A percentile compares a stretch with the other conserved stretches of the same genome.
Conservation (phyloP, 164 flowering plant species). For the Vitis rotundifolia region DNA sequence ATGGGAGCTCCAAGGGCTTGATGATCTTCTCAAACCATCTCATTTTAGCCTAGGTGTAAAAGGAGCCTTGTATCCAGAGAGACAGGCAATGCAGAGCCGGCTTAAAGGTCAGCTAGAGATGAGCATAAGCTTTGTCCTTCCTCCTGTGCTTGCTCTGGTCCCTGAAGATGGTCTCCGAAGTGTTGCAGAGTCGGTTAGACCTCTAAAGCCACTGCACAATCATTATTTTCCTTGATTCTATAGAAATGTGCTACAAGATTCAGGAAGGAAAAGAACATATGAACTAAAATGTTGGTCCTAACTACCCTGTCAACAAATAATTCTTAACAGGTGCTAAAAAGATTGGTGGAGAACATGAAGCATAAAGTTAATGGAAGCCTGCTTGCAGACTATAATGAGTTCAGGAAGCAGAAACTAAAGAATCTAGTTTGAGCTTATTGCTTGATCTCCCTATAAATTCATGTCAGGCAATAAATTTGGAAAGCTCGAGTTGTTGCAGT, state of each 20-base stretch:
- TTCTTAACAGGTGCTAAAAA: slow-evolving; percentile 48
- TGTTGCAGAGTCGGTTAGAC: slow-evolving; percentile 65
- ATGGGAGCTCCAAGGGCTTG: slow-evolving; percentile 85
- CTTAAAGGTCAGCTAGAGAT: slow-evolving; percentile 71
- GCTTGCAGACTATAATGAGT: slow-evolving; percentile 65
- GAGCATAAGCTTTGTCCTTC: slow-evolving; percentile 61
- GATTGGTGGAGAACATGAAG: slow-evolving; percentile 76
- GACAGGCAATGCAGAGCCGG: slow-evolving; percentile 41
- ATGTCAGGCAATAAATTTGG: neutral
- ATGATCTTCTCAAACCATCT: slow-evolving; percentile 52
- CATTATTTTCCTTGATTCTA: neutral
- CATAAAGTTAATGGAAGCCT: slow-evolving; percentile 67
- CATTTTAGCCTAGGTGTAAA: slow-evolving; percentile 56
- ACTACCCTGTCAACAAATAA: too few relatives aligned
- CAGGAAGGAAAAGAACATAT: neutral
- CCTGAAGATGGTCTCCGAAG: slow-evolving; percentile 56
- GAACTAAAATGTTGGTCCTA: neutral
- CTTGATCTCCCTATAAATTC: neutral
- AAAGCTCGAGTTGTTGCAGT: neutral
- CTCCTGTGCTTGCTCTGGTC: slow-evolving; percentile 55
- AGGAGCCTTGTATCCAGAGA: slow-evolving; percentile 67
- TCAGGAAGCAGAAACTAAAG: slow-evolving; percentile 45
- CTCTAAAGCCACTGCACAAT: neutral
- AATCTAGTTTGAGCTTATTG: slow-evolving; percentile 18
- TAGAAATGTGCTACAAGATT: neutral